These are phyloP conservation scores for Trapa incisa DNA, from an alignment of 345 rosid species.

Conservation along the genomic window DNA sequence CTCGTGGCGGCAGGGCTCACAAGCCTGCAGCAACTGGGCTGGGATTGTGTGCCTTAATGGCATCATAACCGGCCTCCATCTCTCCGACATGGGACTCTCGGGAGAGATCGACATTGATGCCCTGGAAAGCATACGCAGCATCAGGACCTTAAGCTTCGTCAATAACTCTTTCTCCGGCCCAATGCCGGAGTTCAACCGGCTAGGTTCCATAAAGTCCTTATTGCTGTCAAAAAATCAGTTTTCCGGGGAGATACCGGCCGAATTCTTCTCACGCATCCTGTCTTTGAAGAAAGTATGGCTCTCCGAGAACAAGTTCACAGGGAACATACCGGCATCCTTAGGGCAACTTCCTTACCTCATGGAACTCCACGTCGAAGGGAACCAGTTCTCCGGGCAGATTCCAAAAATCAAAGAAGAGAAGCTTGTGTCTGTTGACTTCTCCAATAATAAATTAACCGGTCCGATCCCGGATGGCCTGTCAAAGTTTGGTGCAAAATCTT, in stretches of 20 bases:
- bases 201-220: constrained; percentile 39
- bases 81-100: constrained; percentile 49
- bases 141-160: constrained; percentile 46
- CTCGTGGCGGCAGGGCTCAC: constrained; percentile 42
- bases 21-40: constrained; percentile 48
- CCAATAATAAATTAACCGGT: constrained; percentile 50
- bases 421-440: constrained; percentile 33
- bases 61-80: constrained; percentile 35
- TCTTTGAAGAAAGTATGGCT: constrained; percentile 51
- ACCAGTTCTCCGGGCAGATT: constrained; percentile 48
- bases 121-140: constrained; percentile 19
- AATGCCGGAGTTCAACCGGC: constrained; percentile 50
- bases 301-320: constrained; percentile 43
- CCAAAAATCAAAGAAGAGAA: constrained; percentile 29
- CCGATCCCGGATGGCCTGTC: constrained; percentile 43
- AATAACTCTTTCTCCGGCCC: constrained; percentile 53
- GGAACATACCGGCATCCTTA: constrained; percentile 48
- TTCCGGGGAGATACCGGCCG: constrained; percentile 44
- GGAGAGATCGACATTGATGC: constrained; percentile 51
- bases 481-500: constrained; percentile 25
- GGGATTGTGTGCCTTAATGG: constrained; percentile 51
- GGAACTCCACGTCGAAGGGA: constrained; percentile 55
- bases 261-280: constrained; percentile 36
- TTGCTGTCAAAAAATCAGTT: constrained; percentile 47
- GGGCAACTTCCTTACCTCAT: constrained; percentile 27